Evolutionary conservation across 768 basidiomycete species (phyloP), one percentile per base, ranked within the genome.

Genomic region (Leccinum subgranulosum): DNA sequence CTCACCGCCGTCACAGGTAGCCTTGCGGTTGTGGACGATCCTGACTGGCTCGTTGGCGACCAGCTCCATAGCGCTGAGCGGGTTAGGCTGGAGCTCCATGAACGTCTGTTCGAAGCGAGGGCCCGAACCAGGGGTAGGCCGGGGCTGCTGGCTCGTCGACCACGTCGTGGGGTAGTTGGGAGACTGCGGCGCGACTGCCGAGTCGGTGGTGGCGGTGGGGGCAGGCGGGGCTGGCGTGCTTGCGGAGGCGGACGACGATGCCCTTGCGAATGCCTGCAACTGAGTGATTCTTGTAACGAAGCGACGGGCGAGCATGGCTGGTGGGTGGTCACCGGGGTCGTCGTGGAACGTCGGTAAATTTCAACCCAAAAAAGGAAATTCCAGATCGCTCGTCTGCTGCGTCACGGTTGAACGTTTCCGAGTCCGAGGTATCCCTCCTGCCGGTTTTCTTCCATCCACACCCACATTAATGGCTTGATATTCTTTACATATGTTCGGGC

Each of bases 1-100:
- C 92, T 65, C 63, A 98, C 97, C 96, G 66, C 97, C 97, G 71
- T 99, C 96, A 71, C 97, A 99, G 50, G 87, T 80, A 2, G 94
- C 94, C 73, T 85, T 92, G 64, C 96, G 81, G 19, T 85, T 89
- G 47, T 92, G 73, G 10, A 96, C 87, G 47, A 94, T 69, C 52
- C 88, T 80, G 55, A 96, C 82, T 8, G 96, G 94, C 72, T 97
- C 94, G 62, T 91, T 80, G 50, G 81, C 81, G 64, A 98, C 82
- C 66, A 98, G 80, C 60, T 88, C 88, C 88, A 98, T 94, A 2
- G 96, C 97, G 59, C 91, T 91, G 61, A 88, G 79, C 12, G 96
- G 88, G 57, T 85, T 85, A 2, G 97, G 96, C 73, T 99, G 97
- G 56, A 92, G 79, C 43, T 86, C 85, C 81, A 94, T 84, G 36